Percentiles rank a stretch among this genome's conserved stretches.
Conservation (phyloP, 106 monocot genomes). For the Dactylorhiza incarnata region DNA sequence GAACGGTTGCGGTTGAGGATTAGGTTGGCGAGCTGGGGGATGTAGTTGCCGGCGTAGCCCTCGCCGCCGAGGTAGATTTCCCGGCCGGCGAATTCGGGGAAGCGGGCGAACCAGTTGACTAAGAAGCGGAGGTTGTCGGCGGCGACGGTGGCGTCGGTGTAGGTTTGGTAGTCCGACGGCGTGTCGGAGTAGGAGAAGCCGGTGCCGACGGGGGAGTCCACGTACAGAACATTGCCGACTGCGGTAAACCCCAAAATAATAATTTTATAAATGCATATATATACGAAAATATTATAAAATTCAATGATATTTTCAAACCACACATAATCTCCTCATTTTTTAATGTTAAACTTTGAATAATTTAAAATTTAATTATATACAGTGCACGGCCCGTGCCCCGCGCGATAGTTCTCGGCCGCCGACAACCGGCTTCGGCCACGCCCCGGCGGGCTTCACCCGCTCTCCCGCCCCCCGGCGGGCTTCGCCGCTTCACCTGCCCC, state of each 20-base stretch:
- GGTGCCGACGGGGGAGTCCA: constrained; percentile 40
- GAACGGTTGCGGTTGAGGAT: constrained; percentile 20
- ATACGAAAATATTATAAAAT: no score
- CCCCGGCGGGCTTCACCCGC: no score
- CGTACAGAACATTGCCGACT: constrained; percentile 41
- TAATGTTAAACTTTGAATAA: no score
- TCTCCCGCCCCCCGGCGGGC: no score
- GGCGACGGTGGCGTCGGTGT: constrained; percentile 24
- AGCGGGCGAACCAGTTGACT: constrained; percentile 39
- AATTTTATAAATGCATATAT: not conserved
- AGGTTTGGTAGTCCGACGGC: constrained; percentile 10
- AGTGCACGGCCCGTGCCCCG: no score
- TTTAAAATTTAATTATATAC: no score
- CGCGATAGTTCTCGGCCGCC: no score
- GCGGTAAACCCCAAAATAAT: not conserved
- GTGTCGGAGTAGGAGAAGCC: constrained; percentile 47
- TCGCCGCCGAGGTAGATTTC: constrained; percentile 46
- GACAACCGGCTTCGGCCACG: no score
- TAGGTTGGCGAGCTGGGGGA: constrained; percentile 35
- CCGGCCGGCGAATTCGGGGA: constrained; percentile 31
- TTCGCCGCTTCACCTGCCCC: no score
- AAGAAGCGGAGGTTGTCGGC: constrained; percentile 29
- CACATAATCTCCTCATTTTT: no score
- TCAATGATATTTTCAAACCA: no score
- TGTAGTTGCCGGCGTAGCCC: constrained; percentile 53